These are phyloP conservation scores for Sesbania bispinosa DNA, from an alignment of 306 rosid genomes.

Conservation along the genomic window DNA sequence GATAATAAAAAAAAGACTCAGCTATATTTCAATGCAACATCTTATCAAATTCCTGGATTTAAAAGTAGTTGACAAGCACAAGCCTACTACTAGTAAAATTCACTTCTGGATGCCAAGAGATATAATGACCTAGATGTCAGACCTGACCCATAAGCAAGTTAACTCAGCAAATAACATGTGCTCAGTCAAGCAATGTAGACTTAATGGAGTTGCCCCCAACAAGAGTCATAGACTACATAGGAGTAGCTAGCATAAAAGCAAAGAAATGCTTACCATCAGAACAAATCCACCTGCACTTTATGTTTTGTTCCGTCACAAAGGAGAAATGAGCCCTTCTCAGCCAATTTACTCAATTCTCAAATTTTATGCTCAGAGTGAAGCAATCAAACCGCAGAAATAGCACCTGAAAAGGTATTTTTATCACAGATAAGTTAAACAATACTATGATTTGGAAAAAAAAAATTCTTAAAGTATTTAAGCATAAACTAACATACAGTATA, in stretches of 20 bases:
- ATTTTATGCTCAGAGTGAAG: constrained; percentile 20
- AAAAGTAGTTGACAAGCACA: background rate
- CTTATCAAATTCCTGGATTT: background rate
- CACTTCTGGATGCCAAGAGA: background rate
- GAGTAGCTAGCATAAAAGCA: background rate
- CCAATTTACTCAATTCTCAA: constrained; percentile 23
- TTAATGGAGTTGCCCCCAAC: background rate
- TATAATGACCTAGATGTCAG: constrained; percentile 3
- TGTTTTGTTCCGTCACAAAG: constrained; percentile 30
- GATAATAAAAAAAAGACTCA: background rate
- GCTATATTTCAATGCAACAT: background rate
- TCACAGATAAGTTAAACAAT: constrained; percentile 9
- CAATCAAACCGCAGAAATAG: constrained; percentile 10
- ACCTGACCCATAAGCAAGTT: background rate
- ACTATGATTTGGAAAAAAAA: no score
- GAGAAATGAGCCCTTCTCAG: constrained; percentile 23
- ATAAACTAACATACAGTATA: constrained; percentile 1
- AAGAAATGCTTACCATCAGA: constrained; percentile 50
- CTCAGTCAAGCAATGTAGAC: background rate
- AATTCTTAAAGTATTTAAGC: constrained; percentile 45
- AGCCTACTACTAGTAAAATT: background rate
- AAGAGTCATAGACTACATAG: background rate
- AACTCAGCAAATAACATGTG: background rate
- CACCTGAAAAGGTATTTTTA: constrained; percentile 33
- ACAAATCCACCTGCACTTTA: constrained; percentile 16